phyloP scores from a whole-genome alignment of 2,329 filamentous ascomycete genomes.

The Botryotinia calthae region DNA sequence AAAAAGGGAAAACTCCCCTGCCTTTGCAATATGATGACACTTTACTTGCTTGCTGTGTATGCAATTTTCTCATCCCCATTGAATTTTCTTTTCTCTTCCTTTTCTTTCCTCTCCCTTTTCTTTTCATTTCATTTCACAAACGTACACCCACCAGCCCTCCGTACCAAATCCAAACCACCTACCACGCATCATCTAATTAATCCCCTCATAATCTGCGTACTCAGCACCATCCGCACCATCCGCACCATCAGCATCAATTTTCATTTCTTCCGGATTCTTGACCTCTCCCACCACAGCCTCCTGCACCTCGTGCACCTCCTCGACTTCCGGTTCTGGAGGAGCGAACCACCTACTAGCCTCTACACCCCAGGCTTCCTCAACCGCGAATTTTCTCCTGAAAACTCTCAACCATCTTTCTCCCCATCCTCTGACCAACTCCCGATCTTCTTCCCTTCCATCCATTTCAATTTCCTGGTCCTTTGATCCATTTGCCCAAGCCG shows the following conservation, averaged over 20 bases:
- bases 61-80: background rate
- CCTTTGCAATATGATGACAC: background rate
- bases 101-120: background rate
- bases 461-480: slow-evolving; percentile 74
- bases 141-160: background rate
- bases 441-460: slow-evolving; percentile 55
- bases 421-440: slow-evolving; percentile 72
- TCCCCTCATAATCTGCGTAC: background rate
- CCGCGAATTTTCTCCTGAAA: slow-evolving; percentile 75
- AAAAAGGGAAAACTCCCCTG: background rate
- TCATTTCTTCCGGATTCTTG: slow-evolving; percentile 3
- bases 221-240: background rate
- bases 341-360: slow-evolving; percentile 39
- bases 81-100: background rate
- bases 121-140: background rate
- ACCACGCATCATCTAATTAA: background rate
- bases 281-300: background rate
- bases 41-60: background rate
- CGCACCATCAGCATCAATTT: background rate
- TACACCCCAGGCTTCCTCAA: slow-evolving; percentile 71
- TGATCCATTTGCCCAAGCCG: slow-evolving; percentile 67
- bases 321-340: slow-evolving; percentile 19
- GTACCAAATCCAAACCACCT: background rate
- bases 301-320: slow-evolving; percentile 2
- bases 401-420: slow-evolving; percentile 82